Evolutionary conservation across 2,329 filamentous ascomycete genomes (phyloP).

Genomic region (Passalora sequoiae): DNA sequence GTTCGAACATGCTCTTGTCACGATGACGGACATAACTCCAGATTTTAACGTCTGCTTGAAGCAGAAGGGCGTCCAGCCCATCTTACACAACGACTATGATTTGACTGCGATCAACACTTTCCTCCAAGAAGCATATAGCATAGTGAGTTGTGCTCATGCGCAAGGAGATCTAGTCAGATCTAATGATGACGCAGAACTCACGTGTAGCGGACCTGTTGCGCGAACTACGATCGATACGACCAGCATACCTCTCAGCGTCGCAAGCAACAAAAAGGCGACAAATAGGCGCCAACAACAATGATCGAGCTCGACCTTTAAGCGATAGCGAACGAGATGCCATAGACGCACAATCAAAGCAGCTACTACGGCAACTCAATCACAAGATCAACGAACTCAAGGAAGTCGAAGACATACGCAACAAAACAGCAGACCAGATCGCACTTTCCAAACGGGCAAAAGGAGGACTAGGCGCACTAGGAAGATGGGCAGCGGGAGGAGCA

Average conservation of each 20-base stretch:
- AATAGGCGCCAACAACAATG: slow-evolving; percentile 26
- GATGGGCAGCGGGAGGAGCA: slow-evolving; percentile 56
- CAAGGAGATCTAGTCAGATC: slow-evolving; percentile 23
- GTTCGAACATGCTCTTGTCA: no score
- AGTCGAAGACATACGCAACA: slow-evolving; percentile 74
- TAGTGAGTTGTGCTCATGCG: slow-evolving; percentile 52
- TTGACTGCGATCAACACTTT: slow-evolving; percentile 66
- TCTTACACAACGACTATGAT: slow-evolving; percentile 41
- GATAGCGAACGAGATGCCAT: slow-evolving; percentile 80
- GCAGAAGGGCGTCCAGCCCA: slow-evolving; percentile 49
- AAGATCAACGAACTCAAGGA: slow-evolving; percentile 75
- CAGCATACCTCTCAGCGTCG: slow-evolving; percentile 82
- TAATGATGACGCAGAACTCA: slow-evolving; percentile 57
- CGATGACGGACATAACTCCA: slow-evolving; percentile 57
- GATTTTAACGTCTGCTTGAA: slow-evolving; percentile 64
- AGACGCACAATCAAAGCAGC: slow-evolving; percentile 77
- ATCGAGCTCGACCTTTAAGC: slow-evolving; percentile 56
- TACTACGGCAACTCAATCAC: slow-evolving; percentile 78
- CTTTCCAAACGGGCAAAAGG: slow-evolving; percentile 61
- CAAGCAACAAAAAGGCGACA: slow-evolving; percentile 51
- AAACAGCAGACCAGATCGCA: slow-evolving; percentile 66
- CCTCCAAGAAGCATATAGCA: slow-evolving; percentile 87
- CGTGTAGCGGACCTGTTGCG: slow-evolving; percentile 75
- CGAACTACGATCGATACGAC: slow-evolving; percentile 77
- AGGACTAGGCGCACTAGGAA: slow-evolving; percentile 63